These are phyloP conservation scores for Annona squamosa DNA, from an alignment of 164 flowering plant genomes.

Conservation along the genomic window DNA sequence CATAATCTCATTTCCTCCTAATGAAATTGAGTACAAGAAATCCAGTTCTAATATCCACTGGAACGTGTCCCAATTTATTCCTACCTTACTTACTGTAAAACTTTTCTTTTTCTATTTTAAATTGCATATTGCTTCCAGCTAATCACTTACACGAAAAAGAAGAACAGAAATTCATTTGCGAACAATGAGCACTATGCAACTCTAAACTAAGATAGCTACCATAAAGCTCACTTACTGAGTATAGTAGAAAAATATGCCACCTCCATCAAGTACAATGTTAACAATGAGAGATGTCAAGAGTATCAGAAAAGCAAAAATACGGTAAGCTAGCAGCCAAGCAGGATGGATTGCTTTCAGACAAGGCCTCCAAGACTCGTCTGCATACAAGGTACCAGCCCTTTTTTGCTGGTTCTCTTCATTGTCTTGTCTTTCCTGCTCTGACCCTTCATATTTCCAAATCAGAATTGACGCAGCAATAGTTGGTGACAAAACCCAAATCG, in stretches of 20 bases:
- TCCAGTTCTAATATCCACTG: no score
- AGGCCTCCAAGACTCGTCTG: slow-evolving; percentile 83
- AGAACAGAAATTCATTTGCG: neutral
- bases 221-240: slow-evolving; percentile 64
- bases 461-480: slow-evolving; percentile 36
- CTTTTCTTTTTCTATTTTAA: no score
- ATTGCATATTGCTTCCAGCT: no score
- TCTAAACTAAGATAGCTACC: neutral
- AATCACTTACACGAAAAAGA: neutral
- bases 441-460: slow-evolving; percentile 57
- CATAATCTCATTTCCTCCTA: neutral
- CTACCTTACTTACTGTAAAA: no score
- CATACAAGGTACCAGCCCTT: slow-evolving; percentile 39
- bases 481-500: slow-evolving; percentile 42
- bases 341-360: slow-evolving; percentile 77
- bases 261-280: slow-evolving; percentile 58
- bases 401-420: slow-evolving; percentile 21
- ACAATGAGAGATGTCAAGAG: slow-evolving; percentile 42
- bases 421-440: slow-evolving; percentile 9
- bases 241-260: slow-evolving; percentile 60
- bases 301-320: slow-evolving; percentile 52
- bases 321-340: slow-evolving; percentile 70
- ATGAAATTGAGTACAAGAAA: neutral
- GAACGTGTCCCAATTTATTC: no score
- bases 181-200: no score